phyloP scores from a whole-genome alignment of 1,139 yeast genomes.

The Taphrina populina region DNA sequence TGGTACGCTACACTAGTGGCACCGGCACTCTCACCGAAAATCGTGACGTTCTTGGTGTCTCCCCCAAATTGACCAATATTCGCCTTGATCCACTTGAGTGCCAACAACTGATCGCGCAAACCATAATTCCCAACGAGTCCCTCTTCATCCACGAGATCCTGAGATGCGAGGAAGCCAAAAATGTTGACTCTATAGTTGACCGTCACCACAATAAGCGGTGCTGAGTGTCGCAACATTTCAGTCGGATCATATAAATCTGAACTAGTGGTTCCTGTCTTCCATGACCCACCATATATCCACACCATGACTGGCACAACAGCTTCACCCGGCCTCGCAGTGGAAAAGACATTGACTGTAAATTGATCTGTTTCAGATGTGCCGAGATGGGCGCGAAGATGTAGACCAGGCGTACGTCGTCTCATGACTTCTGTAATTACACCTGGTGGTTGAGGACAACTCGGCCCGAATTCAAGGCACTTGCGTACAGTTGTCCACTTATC shows the following conservation, averaged over 20 bases:
- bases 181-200: constrained; percentile 47
- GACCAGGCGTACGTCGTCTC: constrained; percentile 5
- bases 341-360: constrained; percentile 22
- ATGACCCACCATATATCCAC: constrained; percentile 50
- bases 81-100: constrained; percentile 46
- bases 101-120: constrained; percentile 45
- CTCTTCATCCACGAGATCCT: constrained; percentile 37
- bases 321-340: too few relatives aligned
- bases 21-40: constrained; percentile 49
- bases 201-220: constrained; percentile 45
- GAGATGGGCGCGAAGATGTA: constrained; percentile 9
- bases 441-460: constrained; percentile 12
- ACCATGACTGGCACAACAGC: constrained; percentile 43
- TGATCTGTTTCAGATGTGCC: constrained; percentile 21
- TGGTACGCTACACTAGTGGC: constrained; percentile 40
- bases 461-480: constrained; percentile 27
- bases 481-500: constrained; percentile 8
- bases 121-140: constrained; percentile 44
- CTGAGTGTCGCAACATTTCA: constrained; percentile 41
- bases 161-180: constrained; percentile 44
- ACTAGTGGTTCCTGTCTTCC: constrained; percentile 43
- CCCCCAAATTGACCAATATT: constrained; percentile 47
- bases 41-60: constrained; percentile 44
- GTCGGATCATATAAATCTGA: constrained; percentile 45
- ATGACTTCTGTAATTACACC: constrained; percentile 1